Percentiles rank a stretch among this genome's conserved stretches.
Evolutionary conservation across 106 monocot species (phyloP).

Genomic region (Apostasia ramifera): DNA sequence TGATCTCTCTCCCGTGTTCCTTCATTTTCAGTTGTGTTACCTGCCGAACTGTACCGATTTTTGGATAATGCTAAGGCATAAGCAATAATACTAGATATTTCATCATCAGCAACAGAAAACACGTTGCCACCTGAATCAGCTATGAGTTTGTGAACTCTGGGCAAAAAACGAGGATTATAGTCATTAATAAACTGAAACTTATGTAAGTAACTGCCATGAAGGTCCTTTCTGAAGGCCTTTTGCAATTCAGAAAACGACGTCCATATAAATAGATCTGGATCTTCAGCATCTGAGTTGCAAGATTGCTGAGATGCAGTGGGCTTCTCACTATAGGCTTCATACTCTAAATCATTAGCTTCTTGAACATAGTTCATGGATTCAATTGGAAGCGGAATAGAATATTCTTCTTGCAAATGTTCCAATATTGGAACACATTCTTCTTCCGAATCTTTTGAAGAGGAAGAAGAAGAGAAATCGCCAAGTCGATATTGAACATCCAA

Average conservation of each 20-base stretch:
- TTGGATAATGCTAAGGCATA: conserved; percentile 46
- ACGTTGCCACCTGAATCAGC: conserved; percentile 37
- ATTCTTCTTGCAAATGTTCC: conserved; percentile 15
- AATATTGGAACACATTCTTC: conserved; percentile 15
- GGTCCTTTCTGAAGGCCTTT: conserved; percentile 49
- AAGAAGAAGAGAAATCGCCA: not conserved
- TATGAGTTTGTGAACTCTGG: conserved; percentile 23
- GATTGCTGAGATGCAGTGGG: conserved; percentile 2
- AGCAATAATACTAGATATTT: conserved; percentile 88
- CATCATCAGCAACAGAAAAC: conserved; percentile 64
- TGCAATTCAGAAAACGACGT: conserved; percentile 43
- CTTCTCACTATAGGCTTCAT: conserved; percentile 5
- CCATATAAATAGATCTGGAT: conserved; percentile 64
- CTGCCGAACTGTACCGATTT: conserved; percentile 3
- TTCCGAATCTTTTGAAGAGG: conserved; percentile 4
- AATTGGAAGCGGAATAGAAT: conserved; percentile 7
- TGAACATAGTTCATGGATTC: conserved; percentile 8
- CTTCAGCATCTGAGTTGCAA: conserved; percentile 11
- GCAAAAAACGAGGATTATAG: conserved; percentile 38
- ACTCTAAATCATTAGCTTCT: conserved; percentile 2
- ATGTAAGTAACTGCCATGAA: conserved; percentile 32
- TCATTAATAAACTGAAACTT: conserved; percentile 56
- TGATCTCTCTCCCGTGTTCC: conserved; percentile 22
- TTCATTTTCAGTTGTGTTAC: conserved; percentile 9
- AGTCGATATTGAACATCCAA: not conserved